Base-by-base conservation (phyloP, 2,329 filamentous ascomycete genomes). In the Colletotrichum lini region DNA sequence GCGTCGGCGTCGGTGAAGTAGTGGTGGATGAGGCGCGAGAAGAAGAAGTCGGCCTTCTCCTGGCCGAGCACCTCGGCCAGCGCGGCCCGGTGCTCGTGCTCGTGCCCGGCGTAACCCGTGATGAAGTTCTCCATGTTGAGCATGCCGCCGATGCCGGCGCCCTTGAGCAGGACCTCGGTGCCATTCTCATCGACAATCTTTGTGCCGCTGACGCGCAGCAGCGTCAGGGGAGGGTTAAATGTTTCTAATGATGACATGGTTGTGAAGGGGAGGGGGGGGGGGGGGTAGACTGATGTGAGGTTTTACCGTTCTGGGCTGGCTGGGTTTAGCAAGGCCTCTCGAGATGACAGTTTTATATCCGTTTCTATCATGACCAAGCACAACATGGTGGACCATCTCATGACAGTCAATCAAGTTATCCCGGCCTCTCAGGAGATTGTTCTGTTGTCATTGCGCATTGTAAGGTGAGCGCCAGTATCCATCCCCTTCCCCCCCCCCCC, bases 61-160 rank as follows among this genome's bases (percentile, higher is more conserved):
- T 84, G 75, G 1, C 89, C 89, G 0, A 91, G 80, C 0, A 87
- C 86, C 65, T 85, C 81, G 0, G 84, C 79, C 79, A 91, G 84
- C 2, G 87, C 84, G 2, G 83, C 83, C 10, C 88, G 85, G 72
- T 89, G 87, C 71, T 90, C 84, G n/a, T 82, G 82, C 76, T 91
- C 89, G 66, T 89, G 87, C 23, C 87, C 89, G 6, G 88, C 81
- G 73, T 86, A 91, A n/a, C 89, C 89, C 0, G 87, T 89, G 73
- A 91, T 91, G 82, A 91, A 91, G 77, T 90, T 90, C 77, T 90
- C 88, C 86, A 89, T 89, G 74, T 80, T 80, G 40, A 80, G 75
- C 76, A 79, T 78, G 23, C 79, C 79, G 23, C 79, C 79, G 1
- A 80, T 53, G 3, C 73, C 79, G 2, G 79, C 75, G 1, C 79